Evolutionary conservation across 768 basidiomycete species (phyloP), one percentile per base, ranked within the genome.

Genomic region (Hericium rajendrae): DNA sequence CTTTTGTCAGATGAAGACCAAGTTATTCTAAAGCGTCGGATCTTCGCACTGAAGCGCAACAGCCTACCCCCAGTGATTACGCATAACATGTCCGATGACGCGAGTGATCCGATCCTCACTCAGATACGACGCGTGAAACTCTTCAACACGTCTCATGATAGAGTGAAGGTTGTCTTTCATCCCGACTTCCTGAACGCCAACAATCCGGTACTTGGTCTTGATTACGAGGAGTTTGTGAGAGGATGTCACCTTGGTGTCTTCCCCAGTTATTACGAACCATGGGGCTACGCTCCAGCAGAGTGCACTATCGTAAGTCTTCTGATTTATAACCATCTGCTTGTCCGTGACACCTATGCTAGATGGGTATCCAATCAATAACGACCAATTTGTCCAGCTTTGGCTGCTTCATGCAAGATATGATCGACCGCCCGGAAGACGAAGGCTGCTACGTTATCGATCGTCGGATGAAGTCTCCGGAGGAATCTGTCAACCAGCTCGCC

Each of bases 161-260:
- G 97, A 53, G 97, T 98, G 71, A 99, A 99, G 74, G 81, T 99
- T 68, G 79, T 98, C 49, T 98, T 98, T 80, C 95, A 98, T 71
- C 95, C 95, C 1, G 95, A 98, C 70, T 99, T 99, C 75, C 71
- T 99, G 67, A 98, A 95, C 72, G 86, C 91, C 59, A 97, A 94
- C 73, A 97, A 98, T 73, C 97, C 97, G 0, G 97, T 98, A 54
- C 74, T 99, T 20, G 94, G 94, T 2, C 78, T 99, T 58, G 97
- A 99, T 68, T 99, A 99, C 69, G 97, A 99, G 71, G 97, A 99
- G 73, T 99, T 99, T 67, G 97, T 98, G 39, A 78, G 97, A 61
- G 97, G 97, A 1, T 97, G 95, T 68, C 97, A 99, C 76, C 74
- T 99, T 51, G 97, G 97, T 50, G 95, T 99, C 41, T 99, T 99